Conservation (phyloP, 1,139 yeast species). For the Taphrina wiesneri region DNA sequence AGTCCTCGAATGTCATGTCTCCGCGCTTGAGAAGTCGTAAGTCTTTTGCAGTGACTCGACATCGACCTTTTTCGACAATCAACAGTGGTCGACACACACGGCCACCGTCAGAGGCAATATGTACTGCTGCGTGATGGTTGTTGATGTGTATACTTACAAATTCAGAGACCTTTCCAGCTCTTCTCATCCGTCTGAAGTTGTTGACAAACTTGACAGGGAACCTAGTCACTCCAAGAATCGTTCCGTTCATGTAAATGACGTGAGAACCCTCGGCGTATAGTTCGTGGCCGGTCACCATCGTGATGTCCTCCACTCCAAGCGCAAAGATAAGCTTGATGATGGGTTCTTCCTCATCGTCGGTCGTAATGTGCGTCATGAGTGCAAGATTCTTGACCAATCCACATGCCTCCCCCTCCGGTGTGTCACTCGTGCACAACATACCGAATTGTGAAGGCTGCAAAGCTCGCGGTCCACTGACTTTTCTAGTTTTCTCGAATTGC, state of each 20-base stretch:
- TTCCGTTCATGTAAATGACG: conserved; percentile 91
- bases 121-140: conserved; percentile 86
- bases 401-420: conserved; percentile 99
- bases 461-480: conserved; percentile 98
- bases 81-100: conserved; percentile 96
- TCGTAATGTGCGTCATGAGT: conserved; percentile 96
- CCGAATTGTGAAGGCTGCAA: conserved; percentile 73
- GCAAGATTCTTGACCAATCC: conserved; percentile 96
- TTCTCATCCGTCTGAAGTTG: conserved; percentile 74
- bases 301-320: conserved; percentile 83
- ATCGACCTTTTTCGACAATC: conserved; percentile 69
- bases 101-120: conserved; percentile 98
- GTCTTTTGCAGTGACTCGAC: conserved; percentile 74
- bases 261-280: conserved; percentile 73
- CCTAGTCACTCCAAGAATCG: conserved; percentile 83
- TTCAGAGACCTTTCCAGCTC: conserved; percentile 83
- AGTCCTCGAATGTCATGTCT: conserved; percentile 82
- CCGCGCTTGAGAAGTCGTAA: conserved; percentile 63
- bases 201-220: conserved; percentile 79
- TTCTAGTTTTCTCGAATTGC: conserved; percentile 95
- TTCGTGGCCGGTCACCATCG: conserved; percentile 78
- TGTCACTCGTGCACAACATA: conserved; percentile 86
- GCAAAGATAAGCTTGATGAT: conserved; percentile 71
- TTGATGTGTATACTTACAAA: conserved; percentile 89
- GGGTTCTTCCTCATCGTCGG: conserved; percentile 96